Conservation (phyloP, 202 grass and related monocot genomes). For the Setaria italica region DNA sequence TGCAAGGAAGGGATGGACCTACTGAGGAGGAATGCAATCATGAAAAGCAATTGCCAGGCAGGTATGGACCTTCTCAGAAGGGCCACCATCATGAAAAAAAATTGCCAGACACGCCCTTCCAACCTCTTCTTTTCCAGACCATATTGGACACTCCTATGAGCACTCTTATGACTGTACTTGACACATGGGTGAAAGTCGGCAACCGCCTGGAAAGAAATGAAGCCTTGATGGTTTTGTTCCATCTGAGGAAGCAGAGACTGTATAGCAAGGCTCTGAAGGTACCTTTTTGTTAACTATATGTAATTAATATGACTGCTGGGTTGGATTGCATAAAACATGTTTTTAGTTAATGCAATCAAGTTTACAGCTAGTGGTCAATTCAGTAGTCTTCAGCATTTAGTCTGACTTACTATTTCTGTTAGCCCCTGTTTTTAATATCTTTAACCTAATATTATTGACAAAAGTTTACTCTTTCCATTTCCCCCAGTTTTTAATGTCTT, state of each 20-base stretch:
- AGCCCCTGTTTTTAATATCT: neutral
- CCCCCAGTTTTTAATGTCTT: neutral
- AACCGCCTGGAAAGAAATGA: conserved; percentile 57
- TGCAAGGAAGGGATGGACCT: neutral
- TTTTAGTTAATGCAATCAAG: conserved; percentile 12
- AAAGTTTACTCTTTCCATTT: neutral
- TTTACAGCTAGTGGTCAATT: conserved; percentile 29
- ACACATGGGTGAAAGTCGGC: conserved; percentile 57
- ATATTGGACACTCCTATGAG: conserved; percentile 46
- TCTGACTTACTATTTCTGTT: neutral
- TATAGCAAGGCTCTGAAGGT: conserved; percentile 73
- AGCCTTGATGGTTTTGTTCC: conserved; percentile 46
- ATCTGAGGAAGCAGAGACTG: conserved; percentile 58
- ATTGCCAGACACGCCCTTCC: neutral
- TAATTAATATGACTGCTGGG: neutral
- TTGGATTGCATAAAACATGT: neutral
- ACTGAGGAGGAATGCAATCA: conserved; percentile 3
- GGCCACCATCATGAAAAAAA: neutral
- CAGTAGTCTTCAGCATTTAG: conserved; percentile 12
- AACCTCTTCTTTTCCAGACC: conserved; percentile 53
- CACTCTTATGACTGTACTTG: conserved; percentile 42
- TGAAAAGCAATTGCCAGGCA: conserved; percentile 12
- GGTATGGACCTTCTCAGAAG: conserved; percentile 18
- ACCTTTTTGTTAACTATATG: conserved; percentile 12
- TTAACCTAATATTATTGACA: conserved; percentile 8